Evolutionary conservation across 164 flowering plant genomes (phyloP).

Genomic region (Kingdonia uniflora): DNA sequence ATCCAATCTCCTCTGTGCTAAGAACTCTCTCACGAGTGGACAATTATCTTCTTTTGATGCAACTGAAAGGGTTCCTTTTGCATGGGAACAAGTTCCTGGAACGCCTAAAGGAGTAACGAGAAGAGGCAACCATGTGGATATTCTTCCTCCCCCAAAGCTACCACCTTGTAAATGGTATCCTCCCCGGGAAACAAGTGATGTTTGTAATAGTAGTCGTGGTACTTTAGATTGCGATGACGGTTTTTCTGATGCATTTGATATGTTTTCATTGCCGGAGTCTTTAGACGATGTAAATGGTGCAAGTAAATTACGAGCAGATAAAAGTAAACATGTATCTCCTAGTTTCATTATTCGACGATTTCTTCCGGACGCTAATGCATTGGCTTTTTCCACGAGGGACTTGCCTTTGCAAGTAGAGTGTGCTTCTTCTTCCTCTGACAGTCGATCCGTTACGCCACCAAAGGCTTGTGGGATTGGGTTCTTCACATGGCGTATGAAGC

Average conservation of each 20-base stretch:
- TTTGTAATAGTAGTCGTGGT: conserved; percentile 1
- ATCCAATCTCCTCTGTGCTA: background rate
- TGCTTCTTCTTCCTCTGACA: background rate
- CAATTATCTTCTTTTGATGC: conserved; percentile 7
- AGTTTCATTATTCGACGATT: conserved; percentile 53
- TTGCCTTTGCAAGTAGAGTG: background rate
- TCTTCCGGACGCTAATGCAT: conserved; percentile 56
- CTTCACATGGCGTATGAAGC: conserved; percentile 42
- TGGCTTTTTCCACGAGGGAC: conserved; percentile 25
- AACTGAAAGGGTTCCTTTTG: conserved; percentile 42
- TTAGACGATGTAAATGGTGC: conserved; percentile 5
- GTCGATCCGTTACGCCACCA: conserved; percentile 8
- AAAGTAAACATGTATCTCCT: conserved; percentile 26
- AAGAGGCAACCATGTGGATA: background rate
- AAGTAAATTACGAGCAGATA: conserved; percentile 6
- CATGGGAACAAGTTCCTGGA: conserved; percentile 65
- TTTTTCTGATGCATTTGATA: conserved; percentile 43
- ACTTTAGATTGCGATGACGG: conserved; percentile 15
- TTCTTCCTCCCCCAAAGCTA: conserved; percentile 25
- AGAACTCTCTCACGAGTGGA: conserved; percentile 5
- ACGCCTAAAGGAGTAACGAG: conserved; percentile 31
- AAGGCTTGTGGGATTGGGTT: conserved; percentile 40
- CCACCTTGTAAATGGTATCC: conserved; percentile 37
- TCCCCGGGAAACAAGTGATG: background rate
- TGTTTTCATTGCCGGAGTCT: conserved; percentile 41